Evolutionary conservation across 2,329 filamentous ascomycete genomes (phyloP).

Genomic region (Aspergillus jensenii): DNA sequence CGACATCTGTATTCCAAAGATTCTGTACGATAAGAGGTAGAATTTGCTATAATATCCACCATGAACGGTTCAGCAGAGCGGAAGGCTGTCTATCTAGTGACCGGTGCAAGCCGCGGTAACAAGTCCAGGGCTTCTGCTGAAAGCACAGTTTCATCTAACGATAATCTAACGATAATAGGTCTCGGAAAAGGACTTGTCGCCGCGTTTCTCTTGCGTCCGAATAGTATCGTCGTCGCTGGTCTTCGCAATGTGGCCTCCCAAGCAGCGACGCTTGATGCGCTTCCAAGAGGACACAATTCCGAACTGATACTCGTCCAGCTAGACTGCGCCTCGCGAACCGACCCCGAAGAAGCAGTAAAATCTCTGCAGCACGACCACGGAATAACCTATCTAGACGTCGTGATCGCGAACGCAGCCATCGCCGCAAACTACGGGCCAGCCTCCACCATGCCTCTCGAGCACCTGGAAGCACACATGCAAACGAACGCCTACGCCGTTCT

Average conservation of each 20-base stretch:
- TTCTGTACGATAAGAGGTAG: too few relatives aligned
- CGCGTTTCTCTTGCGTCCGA: not conserved
- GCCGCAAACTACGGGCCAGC: not conserved
- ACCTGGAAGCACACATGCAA: not conserved
- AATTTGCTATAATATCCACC: not conserved
- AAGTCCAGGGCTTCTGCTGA: not conserved
- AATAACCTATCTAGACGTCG: not conserved
- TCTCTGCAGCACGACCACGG: not conserved
- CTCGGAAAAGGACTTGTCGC: not conserved
- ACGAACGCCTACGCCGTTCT: not conserved
- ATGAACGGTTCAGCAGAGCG: not conserved
- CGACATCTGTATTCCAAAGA: not conserved
- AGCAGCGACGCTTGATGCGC: not conserved
- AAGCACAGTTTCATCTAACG: not conserved
- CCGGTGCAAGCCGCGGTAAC: not conserved
- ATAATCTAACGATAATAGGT: not conserved
- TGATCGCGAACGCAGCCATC: conserved; percentile 2
- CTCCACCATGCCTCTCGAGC: not conserved
- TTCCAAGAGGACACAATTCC: not conserved
- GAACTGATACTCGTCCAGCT: not conserved
- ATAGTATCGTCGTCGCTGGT: not conserved
- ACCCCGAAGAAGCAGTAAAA: not conserved
- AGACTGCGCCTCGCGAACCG: not conserved
- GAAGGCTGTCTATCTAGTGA: not conserved
- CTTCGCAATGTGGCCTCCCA: not conserved